Evolutionary conservation across 345 rosid genomes (phyloP), one percentile per base, ranked within the genome.

Genomic region (Ceriops tagal): DNA sequence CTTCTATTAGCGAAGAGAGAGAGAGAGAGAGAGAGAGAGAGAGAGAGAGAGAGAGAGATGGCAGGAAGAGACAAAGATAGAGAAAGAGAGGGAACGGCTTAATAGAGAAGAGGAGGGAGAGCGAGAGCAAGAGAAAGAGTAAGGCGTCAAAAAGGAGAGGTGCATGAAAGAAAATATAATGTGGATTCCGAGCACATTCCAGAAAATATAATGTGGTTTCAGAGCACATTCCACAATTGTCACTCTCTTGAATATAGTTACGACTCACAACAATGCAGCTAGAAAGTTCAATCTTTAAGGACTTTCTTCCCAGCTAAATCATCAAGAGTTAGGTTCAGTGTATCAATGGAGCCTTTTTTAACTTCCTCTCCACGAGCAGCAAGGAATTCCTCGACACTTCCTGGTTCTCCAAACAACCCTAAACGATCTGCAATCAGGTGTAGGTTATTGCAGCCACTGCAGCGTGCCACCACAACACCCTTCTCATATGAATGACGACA

Each of bases 361-460:
- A 89, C 86, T 64, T 89, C 89, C 80, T 93, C 97, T 26, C 96
- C 98, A 0, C 83, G 92, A 59, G 97, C 79, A 68, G 95, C 88
- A 5, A 93, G 85, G 71, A 87, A 79, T 26, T 93, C 96, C 81
- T 93, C 97, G 4, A 93, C 64, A 71, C 90, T 88, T 66, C 92
- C 92, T 0, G 97, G 90, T 71, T 89, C 82, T 39, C 98, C 98
- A 37, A 93, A 93, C 97, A 90, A 88, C 32, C 98, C 97, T 27
- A 75, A 85, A 34, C 81, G 91, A 75, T 91, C 97, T 1, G 97
- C 88, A 56, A 91, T 91, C 81, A 93, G 81, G 81, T 93, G 98
- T 3, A 89, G 81, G 70, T 93, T 91, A 72, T 87, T 80, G 66
- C 98, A 93, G 6, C 98, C 95, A 46, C 85, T 71, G 68, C 98